Conservation (phyloP, 2,329 filamentous ascomycete genomes). For the Neobulgaria alba region DNA sequence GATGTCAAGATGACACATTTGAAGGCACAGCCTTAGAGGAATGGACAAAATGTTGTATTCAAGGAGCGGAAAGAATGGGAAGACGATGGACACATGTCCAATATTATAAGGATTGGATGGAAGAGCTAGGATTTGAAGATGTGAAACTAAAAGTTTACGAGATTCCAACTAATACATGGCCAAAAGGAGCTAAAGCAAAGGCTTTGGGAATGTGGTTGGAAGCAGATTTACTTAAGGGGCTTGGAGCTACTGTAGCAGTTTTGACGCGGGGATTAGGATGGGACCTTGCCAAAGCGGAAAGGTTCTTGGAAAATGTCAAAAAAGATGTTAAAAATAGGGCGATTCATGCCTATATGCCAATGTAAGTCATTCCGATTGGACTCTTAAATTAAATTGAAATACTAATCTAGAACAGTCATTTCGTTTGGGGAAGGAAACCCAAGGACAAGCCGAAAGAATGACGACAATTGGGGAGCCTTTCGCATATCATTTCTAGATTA, state of each 20-base stretch:
- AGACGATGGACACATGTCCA: neutral
- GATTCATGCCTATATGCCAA: conserved; percentile 23
- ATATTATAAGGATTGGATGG: conserved; percentile 1
- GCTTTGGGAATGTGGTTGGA: conserved; percentile 11
- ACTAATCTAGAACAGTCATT: neutral
- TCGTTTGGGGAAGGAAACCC: neutral
- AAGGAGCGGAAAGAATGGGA: neutral
- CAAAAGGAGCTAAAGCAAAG: conserved; percentile 1
- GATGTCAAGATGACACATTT: neutral
- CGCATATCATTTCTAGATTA: neutral
- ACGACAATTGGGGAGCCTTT: neutral
- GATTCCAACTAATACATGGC: conserved; percentile 4
- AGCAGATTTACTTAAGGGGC: conserved; percentile 7
- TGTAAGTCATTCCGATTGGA: conserved; percentile 3
- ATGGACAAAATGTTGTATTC: neutral
- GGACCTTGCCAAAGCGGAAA: conserved; percentile 10
- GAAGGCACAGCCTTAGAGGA: neutral
- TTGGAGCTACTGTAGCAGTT: conserved; percentile 9
- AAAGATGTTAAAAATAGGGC: conserved; percentile 27
- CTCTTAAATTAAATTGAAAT: neutral
- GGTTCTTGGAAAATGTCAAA: conserved; percentile 27
- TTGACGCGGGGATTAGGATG: conserved; percentile 14
- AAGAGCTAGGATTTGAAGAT: conserved; percentile 3
- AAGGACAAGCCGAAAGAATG: neutral
- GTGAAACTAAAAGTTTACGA: neutral